phyloP scores from a whole-genome alignment of 2,329 filamentous ascomycete genomes.

The Beauveria bassiana region DNA sequence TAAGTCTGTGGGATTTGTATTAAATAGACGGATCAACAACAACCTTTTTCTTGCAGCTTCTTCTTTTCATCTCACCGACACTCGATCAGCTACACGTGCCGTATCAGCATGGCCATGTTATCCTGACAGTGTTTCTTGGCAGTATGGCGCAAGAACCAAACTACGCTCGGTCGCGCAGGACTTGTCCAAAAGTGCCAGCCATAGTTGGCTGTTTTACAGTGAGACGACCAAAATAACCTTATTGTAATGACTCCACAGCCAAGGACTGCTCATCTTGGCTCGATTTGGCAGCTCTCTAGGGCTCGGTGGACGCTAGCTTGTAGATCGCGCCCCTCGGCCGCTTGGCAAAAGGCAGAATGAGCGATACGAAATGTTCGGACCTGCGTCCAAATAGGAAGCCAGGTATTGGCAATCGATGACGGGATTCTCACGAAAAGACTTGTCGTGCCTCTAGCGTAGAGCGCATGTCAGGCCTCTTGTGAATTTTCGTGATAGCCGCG shows the following conservation, averaged over 20 bases:
- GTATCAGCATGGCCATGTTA: too few species aligned
- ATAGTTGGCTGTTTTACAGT: too few species aligned
- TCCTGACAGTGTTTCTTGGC: too few species aligned
- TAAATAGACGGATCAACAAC: conserved; percentile 23
- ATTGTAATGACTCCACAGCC: background rate
- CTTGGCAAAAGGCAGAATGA: background rate
- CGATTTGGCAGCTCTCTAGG: background rate
- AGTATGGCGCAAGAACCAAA: too few species aligned
- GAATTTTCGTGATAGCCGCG: background rate
- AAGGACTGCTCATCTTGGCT: background rate
- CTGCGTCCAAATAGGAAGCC: background rate
- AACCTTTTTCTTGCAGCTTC: background rate
- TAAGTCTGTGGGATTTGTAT: conserved; percentile 94
- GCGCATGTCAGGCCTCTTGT: background rate
- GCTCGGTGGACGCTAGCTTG: background rate
- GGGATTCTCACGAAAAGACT: background rate
- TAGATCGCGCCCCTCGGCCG: background rate
- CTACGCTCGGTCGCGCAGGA: background rate
- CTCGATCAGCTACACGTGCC: background rate
- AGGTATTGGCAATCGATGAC: background rate
- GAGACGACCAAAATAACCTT: too few species aligned
- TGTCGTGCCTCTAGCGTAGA: background rate
- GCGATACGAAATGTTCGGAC: background rate
- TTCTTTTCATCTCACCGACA: background rate
- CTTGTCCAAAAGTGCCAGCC: background rate